Conservation (phyloP, 352 stramenopile species). For the Phytophthora fragariaefolia region DNA sequence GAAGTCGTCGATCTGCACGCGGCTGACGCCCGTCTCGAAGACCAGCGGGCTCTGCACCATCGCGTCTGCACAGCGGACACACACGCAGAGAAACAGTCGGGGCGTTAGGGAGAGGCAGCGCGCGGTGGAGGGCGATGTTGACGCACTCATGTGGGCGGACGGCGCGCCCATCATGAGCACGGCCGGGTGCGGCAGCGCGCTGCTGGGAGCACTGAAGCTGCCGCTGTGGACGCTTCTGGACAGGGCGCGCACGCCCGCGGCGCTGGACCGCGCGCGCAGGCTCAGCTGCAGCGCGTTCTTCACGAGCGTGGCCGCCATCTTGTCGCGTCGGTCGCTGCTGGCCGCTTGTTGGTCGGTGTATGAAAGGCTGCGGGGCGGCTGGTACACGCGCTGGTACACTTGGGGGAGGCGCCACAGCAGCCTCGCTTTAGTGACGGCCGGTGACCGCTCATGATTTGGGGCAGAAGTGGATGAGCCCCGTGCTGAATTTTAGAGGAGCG, state of each 20-base stretch:
- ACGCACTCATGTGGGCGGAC: constrained; percentile 30
- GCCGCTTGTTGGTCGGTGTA: constrained; percentile 31
- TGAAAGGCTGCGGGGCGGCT: constrained; percentile 24
- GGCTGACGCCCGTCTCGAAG: constrained; percentile 47
- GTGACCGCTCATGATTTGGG: too few species aligned
- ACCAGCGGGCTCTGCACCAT: constrained; percentile 48
- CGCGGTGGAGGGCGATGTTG: background rate
- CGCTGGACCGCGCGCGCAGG: constrained; percentile 25
- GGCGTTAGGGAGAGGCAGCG: background rate
- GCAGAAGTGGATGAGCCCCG: too few species aligned
- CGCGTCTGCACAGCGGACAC: constrained; percentile 27
- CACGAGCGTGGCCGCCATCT: constrained; percentile 40
- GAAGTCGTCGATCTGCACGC: constrained; percentile 45
- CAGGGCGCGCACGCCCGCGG: constrained; percentile 17
- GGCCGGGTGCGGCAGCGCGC: constrained; percentile 19
- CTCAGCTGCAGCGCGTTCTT: constrained; percentile 42
- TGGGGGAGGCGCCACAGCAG: background rate
- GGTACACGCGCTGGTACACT: background rate
- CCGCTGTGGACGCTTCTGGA: constrained; percentile 20
- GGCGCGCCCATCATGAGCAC: constrained; percentile 30
- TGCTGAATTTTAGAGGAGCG: too few species aligned
- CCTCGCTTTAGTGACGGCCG: background rate
- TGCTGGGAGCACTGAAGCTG: constrained; percentile 12
- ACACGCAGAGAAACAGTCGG: constrained; percentile 1
- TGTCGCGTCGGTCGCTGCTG: constrained; percentile 27